Evolutionary conservation across 2,329 filamentous ascomycete genomes (phyloP).

Genomic region (Ophiocordyceps sinensis): DNA sequence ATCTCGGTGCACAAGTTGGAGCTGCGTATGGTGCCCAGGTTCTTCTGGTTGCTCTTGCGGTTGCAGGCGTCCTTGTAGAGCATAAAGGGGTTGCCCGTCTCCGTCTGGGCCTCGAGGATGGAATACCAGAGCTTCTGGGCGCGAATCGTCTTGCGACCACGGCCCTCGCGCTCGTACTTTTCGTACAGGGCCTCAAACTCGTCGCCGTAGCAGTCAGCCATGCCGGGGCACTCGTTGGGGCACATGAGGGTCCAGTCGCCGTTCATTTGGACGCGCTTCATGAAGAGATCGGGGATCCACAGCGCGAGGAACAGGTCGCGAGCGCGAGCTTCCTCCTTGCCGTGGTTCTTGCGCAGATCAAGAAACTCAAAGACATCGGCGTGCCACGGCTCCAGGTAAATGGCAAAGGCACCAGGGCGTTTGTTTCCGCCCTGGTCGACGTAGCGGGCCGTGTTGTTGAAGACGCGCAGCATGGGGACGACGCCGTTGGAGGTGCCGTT

Average conservation of each 20-base stretch:
- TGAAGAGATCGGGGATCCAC: conserved; percentile 98
- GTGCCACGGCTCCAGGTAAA: conserved; percentile 99
- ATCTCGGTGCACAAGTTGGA: conserved; percentile 99
- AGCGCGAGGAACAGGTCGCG: conserved; percentile 95
- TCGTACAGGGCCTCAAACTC: conserved; percentile 94
- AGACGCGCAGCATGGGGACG: conserved; percentile 94
- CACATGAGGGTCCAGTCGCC: conserved; percentile 97
- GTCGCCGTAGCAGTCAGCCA: conserved; percentile 93
- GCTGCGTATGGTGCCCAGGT: conserved; percentile 93
- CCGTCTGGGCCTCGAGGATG: conserved; percentile 93
- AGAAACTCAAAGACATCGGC: conserved; percentile 95
- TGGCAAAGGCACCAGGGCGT: conserved; percentile 93
- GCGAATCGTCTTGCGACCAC: conserved; percentile 81
- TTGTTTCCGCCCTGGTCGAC: conserved; percentile 99
- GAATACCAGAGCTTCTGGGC: conserved; percentile 99
- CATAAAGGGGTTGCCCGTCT: conserved; percentile 99
- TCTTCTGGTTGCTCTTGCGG: conserved; percentile 99
- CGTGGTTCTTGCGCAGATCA: conserved; percentile 97
- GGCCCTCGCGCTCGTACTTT: conserved; percentile 76
- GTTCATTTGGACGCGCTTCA: conserved; percentile 98
- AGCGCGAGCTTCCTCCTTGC: conserved; percentile 94
- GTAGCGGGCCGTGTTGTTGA: conserved; percentile 98
- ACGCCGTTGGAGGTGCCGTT: conserved; percentile 98
- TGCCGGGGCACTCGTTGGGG: conserved; percentile 86
- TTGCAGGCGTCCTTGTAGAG: conserved; percentile 98